A percentile compares a stretch with the other conserved stretches of the same genome.
These are phyloP conservation scores for Martiniozyma asiatica DNA, from an alignment of 1,139 yeast species.

Conservation along the genomic window DNA sequence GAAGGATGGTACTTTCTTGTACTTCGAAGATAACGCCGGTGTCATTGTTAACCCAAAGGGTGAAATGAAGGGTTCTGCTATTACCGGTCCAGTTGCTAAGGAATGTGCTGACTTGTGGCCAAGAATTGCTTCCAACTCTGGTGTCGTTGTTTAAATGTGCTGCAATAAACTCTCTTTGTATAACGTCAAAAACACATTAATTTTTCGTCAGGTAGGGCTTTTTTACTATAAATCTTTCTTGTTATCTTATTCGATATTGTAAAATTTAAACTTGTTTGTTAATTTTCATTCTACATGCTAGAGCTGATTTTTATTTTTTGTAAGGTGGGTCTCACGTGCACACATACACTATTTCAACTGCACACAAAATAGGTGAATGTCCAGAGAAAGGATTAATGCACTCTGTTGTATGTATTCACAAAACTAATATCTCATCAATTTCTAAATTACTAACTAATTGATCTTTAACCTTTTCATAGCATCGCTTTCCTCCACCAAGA, in stretches of 20 bases:
- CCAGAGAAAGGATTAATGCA: slow-evolving; percentile 1
- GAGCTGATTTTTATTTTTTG: too few relatives aligned
- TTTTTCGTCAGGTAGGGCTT: too few relatives aligned
- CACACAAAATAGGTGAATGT: too few relatives aligned
- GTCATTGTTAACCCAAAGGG: slow-evolving; percentile 99
- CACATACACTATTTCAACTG: too few relatives aligned
- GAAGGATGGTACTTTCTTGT: slow-evolving; percentile 98
- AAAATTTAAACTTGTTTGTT: too few relatives aligned
- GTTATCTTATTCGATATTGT: too few relatives aligned
- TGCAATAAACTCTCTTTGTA: too few relatives aligned
- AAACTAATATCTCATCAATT: not conserved
- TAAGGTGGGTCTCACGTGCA: too few relatives aligned
- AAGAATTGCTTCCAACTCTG: slow-evolving; percentile 99
- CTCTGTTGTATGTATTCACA: slow-evolving; percentile 2
- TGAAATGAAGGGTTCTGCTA: slow-evolving; percentile 99
- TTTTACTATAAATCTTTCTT: too few relatives aligned
- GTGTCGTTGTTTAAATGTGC: slow-evolving; percentile 90
- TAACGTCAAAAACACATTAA: too few relatives aligned
- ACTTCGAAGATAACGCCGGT: slow-evolving; percentile 99
- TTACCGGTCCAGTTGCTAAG: slow-evolving; percentile 99
- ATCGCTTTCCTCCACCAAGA: slow-evolving; percentile 31
- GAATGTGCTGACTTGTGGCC: slow-evolving; percentile 99
- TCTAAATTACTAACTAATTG: not conserved
- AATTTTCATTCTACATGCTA: too few relatives aligned
- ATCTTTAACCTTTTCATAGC: slow-evolving; percentile 10